Percentiles rank a stretch among this genome's conserved stretches.
Evolutionary conservation across 495 filamentous ascomycete species (phyloP).

Genomic region (Hapsidospora chrysogenum): DNA sequence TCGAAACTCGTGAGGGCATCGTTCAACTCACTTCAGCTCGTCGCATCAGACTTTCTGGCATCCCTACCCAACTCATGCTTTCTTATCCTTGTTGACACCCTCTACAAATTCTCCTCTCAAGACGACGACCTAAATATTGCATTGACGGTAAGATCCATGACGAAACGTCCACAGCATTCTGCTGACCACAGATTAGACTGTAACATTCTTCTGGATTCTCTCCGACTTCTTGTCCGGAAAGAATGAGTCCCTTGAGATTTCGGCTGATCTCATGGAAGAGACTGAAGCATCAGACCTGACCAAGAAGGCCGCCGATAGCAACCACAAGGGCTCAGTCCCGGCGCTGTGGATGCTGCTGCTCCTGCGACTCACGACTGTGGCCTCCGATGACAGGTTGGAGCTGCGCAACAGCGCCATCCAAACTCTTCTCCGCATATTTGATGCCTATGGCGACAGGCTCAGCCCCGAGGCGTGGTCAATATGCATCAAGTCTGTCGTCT

Average conservation of each 20-base stretch:
- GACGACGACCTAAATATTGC: slow-evolving; percentile 90
- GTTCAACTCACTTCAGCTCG: slow-evolving; percentile 76
- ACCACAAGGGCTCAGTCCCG: slow-evolving; percentile 32
- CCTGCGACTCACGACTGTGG: slow-evolving; percentile 58
- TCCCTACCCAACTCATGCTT: slow-evolving; percentile 65
- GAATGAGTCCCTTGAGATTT: slow-evolving; percentile 27
- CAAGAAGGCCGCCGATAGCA: slow-evolving; percentile 30
- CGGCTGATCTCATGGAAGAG: slow-evolving; percentile 29
- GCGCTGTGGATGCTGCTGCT: slow-evolving; percentile 77
- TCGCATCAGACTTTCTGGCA: slow-evolving; percentile 84
- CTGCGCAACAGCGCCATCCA: slow-evolving; percentile 84
- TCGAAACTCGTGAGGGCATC: slow-evolving; percentile 63
- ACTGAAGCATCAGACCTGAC: slow-evolving; percentile 31
- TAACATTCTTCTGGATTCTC: slow-evolving; percentile 88
- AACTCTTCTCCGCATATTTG: slow-evolving; percentile 79
- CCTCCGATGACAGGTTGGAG: slow-evolving; percentile 64
- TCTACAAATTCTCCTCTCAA: slow-evolving; percentile 76
- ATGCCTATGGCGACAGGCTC: slow-evolving; percentile 72
- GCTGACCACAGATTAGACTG: slow-evolving; percentile 32
- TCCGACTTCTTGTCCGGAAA: slow-evolving; percentile 62
- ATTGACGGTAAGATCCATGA: slow-evolving; percentile 43
- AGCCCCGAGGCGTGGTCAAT: slow-evolving; percentile 66
- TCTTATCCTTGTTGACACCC: slow-evolving; percentile 68
- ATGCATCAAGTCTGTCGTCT: slow-evolving; percentile 65
- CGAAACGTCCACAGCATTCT: not conserved